Percentiles rank a stretch among this genome's conserved stretches.
Evolutionary conservation across 139 green algal genomes (phyloP).

Genomic region (Eudorina sp.): DNA sequence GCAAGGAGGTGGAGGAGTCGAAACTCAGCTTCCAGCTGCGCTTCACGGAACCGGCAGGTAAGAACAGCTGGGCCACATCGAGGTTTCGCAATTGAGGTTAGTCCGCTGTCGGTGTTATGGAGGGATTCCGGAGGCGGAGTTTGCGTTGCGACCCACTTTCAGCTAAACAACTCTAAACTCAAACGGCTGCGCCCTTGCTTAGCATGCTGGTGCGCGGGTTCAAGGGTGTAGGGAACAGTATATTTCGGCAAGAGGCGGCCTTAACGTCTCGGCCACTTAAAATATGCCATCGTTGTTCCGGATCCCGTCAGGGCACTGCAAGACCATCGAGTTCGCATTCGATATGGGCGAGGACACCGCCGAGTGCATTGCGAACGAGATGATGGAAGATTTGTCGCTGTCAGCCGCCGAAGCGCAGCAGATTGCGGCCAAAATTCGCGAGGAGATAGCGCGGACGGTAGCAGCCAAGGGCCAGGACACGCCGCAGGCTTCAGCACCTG

Average conservation of each 20-base stretch:
- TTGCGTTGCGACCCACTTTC: too few species aligned
- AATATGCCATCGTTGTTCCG: too few species aligned
- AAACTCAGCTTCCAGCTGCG: conserved; percentile 85
- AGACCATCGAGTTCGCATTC: conserved; percentile 97
- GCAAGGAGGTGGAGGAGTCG: conserved; percentile 74
- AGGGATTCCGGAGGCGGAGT: too few species aligned
- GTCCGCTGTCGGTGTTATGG: too few species aligned
- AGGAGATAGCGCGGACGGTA: conserved; percentile 61
- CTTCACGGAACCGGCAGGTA: conserved; percentile 77
- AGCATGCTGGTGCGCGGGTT: too few species aligned
- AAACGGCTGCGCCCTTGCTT: too few species aligned
- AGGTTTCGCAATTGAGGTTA: too few species aligned
- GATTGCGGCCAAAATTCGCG: conserved; percentile 73
- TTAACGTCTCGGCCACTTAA: too few species aligned
- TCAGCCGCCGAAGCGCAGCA: conserved; percentile 75
- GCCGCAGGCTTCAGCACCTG: background rate
- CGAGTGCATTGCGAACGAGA: conserved; percentile 91
- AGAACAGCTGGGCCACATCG: background rate
- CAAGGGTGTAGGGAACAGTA: too few species aligned
- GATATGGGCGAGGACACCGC: conserved; percentile 88
- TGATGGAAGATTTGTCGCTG: conserved; percentile 94
- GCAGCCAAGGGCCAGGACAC: background rate
- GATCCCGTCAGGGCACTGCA: conserved; percentile 58
- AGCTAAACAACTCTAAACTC: too few species aligned
- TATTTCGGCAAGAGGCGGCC: too few species aligned